Conservation (phyloP, 306 rosid species). For the Boehmeria nivea region DNA sequence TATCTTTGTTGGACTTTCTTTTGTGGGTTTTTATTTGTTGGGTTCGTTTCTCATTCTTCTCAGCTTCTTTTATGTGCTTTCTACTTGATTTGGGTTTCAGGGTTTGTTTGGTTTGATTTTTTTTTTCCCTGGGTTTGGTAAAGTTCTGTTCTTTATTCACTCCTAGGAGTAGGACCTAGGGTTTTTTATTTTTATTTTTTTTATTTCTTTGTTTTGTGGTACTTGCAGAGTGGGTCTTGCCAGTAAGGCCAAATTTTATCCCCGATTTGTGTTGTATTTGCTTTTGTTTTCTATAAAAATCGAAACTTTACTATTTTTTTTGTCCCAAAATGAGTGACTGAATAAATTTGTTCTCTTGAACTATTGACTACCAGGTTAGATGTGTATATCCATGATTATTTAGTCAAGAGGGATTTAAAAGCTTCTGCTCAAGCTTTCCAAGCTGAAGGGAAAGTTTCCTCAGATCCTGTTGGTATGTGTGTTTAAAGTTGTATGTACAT, state of each 20-base stretch:
- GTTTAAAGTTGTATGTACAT: conserved; percentile 4
- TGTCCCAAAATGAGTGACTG: conserved; percentile 11
- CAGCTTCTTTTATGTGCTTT: neutral
- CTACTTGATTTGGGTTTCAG: conserved; percentile 32
- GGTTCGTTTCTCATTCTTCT: conserved; percentile 3
- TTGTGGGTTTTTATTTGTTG: conserved; percentile 26
- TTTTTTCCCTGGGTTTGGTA: conserved; percentile 16
- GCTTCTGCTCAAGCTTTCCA: conserved; percentile 98
- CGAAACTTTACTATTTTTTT: conserved; percentile 10
- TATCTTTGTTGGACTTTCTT: neutral
- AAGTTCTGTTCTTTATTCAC: conserved; percentile 20
- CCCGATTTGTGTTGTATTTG: neutral
- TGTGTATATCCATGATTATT: conserved; percentile 94
- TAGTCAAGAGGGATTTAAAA: conserved; percentile 92
- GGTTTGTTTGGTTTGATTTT: conserved; percentile 15
- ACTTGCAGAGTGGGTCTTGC: neutral
- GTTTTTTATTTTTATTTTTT: too few relatives aligned
- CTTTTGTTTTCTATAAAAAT: conserved; percentile 13
- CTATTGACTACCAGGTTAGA: conserved; percentile 64
- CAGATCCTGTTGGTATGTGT: conserved; percentile 99
- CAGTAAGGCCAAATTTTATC: neutral
- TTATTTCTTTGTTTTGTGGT: neutral
- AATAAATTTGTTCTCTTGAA: conserved; percentile 19
- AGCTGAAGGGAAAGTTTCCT: conserved; percentile 96
- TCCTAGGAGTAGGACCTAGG: too few relatives aligned